phyloP scores from a whole-genome alignment of 2,329 filamentous ascomycete genomes.

The Beauveria bassiana region DNA sequence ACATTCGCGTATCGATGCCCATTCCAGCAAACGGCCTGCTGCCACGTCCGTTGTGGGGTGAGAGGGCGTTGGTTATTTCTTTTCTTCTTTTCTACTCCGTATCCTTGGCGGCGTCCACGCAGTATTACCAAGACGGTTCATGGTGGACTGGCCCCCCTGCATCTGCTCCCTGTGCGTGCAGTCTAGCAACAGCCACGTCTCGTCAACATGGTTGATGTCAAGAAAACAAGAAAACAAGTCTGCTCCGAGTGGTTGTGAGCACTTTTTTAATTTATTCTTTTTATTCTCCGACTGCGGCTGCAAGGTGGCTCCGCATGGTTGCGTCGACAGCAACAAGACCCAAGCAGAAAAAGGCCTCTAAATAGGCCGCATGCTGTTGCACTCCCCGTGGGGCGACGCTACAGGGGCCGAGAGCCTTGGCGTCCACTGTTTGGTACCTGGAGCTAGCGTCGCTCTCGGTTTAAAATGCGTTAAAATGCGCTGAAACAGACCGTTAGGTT shows the following conservation, averaged over 20 bases:
- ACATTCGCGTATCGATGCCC: constrained; percentile 5
- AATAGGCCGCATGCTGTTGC: background rate
- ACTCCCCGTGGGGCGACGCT: background rate
- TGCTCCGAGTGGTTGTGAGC: background rate
- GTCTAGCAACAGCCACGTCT: background rate
- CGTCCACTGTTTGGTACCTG: background rate
- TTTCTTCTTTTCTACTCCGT: background rate
- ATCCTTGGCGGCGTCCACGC: background rate
- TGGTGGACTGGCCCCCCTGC: background rate
- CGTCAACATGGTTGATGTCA: no score
- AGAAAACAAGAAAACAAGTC: background rate
- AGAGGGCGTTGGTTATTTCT: background rate
- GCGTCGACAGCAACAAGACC: background rate
- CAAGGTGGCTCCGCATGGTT: background rate
- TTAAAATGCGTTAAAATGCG: background rate
- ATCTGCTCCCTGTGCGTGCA: background rate
- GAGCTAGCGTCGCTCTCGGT: background rate
- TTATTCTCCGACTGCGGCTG: background rate
- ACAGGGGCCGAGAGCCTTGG: background rate
- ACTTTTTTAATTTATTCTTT: background rate
- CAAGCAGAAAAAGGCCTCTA: background rate
- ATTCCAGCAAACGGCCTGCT: background rate
- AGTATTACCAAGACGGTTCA: background rate
- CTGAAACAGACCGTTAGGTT: background rate
- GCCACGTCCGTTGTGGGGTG: background rate